Evolutionary conservation across 495 filamentous ascomycete species (phyloP).

Genomic region (Penicillium diatomitis): DNA sequence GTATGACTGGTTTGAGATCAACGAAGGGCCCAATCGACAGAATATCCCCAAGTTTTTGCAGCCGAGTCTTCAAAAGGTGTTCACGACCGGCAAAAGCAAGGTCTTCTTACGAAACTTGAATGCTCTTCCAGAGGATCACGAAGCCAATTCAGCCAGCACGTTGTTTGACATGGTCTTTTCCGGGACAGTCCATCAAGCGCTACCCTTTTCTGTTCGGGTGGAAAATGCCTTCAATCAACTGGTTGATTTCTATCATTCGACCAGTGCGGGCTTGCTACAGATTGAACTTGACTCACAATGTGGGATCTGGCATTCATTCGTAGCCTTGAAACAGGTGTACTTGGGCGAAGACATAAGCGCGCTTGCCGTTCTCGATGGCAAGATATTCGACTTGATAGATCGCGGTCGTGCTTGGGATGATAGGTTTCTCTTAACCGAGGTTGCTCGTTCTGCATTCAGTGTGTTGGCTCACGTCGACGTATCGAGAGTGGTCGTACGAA

Average conservation of each 20-base stretch:
- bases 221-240: slow-evolving; percentile 57
- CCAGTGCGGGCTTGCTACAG: slow-evolving; percentile 55
- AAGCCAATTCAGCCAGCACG: slow-evolving; percentile 32
- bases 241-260: slow-evolving; percentile 62
- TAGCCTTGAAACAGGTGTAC: slow-evolving; percentile 62
- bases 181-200: slow-evolving; percentile 28
- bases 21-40: slow-evolving; percentile 39
- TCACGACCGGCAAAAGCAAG: slow-evolving; percentile 80
- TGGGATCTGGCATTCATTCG: slow-evolving; percentile 54
- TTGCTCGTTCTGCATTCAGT: slow-evolving; percentile 62
- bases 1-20: slow-evolving; percentile 64
- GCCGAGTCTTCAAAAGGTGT: slow-evolving; percentile 57
- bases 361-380: slow-evolving; percentile 51
- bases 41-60: slow-evolving; percentile 69
- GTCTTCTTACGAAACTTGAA: slow-evolving; percentile 64
- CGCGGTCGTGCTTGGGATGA: slow-evolving; percentile 66
- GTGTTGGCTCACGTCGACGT: slow-evolving; percentile 39
- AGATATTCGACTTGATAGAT: slow-evolving; percentile 73
- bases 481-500: slow-evolving; percentile 49
- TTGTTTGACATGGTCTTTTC: slow-evolving; percentile 48
- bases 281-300: slow-evolving; percentile 58
- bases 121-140: slow-evolving; percentile 10
- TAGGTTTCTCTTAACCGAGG: slow-evolving; percentile 69
- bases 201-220: slow-evolving; percentile 71
- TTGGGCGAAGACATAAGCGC: slow-evolving; percentile 61